Conservation (phyloP, 108 stramenopile genomes). For the Fragilariopsis cylindrus region DNA sequence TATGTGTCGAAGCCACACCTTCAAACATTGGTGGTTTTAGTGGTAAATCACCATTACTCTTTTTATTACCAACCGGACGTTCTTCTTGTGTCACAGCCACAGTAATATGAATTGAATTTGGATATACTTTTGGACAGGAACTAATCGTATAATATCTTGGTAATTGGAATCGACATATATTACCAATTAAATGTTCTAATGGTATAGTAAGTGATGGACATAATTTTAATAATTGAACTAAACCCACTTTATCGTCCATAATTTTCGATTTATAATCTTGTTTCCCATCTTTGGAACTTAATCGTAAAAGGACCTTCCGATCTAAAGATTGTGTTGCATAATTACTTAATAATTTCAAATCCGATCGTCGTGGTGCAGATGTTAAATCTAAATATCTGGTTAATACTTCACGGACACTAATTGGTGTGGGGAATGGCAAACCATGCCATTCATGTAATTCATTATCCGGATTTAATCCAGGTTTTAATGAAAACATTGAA, state of each 20-base stretch:
- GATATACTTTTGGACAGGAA: constrained; percentile 85
- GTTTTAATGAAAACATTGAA: constrained; percentile 47
- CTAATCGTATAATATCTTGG: constrained; percentile 98
- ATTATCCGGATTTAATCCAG: constrained; percentile 1
- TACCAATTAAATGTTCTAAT: constrained; percentile 84
- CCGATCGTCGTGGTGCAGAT: constrained; percentile 80
- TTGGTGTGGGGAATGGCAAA: constrained; percentile 90
- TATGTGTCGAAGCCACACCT: constrained; percentile 89
- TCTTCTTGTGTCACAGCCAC: constrained; percentile 75
- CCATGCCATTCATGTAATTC: constrained; percentile 70
- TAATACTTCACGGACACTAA: constrained; percentile 88
- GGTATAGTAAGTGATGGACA: constrained; percentile 84
- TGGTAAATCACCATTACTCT: too few species aligned
- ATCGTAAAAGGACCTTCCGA: constrained; percentile 66
- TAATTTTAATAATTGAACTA: constrained; percentile 62
- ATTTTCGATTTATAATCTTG: constrained; percentile 81
- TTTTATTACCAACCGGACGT: constrained; percentile 50
- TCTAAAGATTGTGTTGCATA: constrained; percentile 83
- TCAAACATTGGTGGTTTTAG: constrained; percentile 29
- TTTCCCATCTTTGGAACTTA: constrained; percentile 86
- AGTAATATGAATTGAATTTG: constrained; percentile 88
- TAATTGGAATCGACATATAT: constrained; percentile 80
- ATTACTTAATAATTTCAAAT: constrained; percentile 82
- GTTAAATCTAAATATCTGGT: constrained; percentile 89
- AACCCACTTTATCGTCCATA: constrained; percentile 56